Conservation (phyloP, 176 grass and related monocot species). For the Oryza meridionalis region DNA sequence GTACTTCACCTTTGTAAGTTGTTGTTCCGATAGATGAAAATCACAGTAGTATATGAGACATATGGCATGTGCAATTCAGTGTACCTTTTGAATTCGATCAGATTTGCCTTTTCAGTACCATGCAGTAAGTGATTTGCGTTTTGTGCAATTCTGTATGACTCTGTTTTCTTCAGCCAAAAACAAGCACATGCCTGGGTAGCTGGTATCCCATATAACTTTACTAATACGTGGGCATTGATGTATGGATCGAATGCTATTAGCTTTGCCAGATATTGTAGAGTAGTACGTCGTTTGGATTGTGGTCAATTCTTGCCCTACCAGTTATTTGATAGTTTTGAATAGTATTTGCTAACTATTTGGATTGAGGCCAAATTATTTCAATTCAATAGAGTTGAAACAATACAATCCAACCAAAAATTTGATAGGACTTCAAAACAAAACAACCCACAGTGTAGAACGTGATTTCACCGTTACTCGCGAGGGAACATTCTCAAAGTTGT, state of each 20-base stretch:
- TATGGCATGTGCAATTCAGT: background rate
- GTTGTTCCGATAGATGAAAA: conserved; percentile 28
- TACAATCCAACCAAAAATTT: too few species aligned
- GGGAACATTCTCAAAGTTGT: too few species aligned
- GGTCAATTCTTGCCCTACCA: too few species aligned
- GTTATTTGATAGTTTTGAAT: too few species aligned
- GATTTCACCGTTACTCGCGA: too few species aligned
- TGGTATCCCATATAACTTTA: background rate
- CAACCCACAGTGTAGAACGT: too few species aligned
- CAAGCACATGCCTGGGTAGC: background rate
- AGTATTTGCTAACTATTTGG: too few species aligned
- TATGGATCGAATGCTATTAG: background rate
- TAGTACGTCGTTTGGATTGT: too few species aligned
- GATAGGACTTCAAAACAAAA: too few species aligned
- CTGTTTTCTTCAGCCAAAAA: background rate
- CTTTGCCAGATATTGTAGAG: background rate
- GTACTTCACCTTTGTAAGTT: conserved; percentile 22
- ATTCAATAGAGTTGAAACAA: too few species aligned
- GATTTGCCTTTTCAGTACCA: background rate
- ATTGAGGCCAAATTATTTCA: too few species aligned
- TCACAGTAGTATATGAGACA: background rate
- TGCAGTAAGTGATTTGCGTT: background rate
- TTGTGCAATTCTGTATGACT: background rate
- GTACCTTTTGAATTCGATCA: background rate
- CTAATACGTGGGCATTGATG: background rate